phyloP scores from a whole-genome alignment of 352 stramenopile species.

The Globisporangium middletonii region DNA sequence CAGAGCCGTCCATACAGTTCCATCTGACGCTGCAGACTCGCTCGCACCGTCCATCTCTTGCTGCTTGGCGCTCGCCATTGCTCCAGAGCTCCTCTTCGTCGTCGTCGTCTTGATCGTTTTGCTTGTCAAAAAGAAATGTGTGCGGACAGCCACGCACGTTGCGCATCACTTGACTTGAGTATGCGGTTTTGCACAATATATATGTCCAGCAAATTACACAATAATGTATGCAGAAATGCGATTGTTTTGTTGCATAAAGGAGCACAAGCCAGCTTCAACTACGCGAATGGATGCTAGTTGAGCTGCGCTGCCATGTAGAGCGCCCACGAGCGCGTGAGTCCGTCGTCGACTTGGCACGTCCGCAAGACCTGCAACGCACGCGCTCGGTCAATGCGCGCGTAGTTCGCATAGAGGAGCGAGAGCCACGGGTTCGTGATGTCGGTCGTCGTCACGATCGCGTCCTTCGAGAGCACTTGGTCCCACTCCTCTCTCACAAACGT shows the following conservation, averaged over 20 bases:
- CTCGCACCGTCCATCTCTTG: slow-evolving; percentile 33
- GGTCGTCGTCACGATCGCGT: slow-evolving; percentile 33
- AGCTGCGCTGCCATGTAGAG: slow-evolving; percentile 49
- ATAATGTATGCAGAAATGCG: neutral
- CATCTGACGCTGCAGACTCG: no score
- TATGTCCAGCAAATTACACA: neutral
- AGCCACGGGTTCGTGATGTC: slow-evolving; percentile 60
- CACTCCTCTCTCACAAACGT: slow-evolving; percentile 61
- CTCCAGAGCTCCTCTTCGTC: neutral
- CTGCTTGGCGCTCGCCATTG: slow-evolving; percentile 24
- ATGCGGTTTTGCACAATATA: neutral
- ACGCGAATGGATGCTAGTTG: slow-evolving; percentile 2
- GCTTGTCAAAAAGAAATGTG: slow-evolving; percentile 1
- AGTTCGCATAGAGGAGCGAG: slow-evolving; percentile 70
- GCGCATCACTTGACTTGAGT: neutral
- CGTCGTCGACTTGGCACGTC: slow-evolving; percentile 53
- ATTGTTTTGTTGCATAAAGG: neutral
- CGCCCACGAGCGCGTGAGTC: slow-evolving; percentile 70
- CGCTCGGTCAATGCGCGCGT: slow-evolving; percentile 47
- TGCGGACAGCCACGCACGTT: neutral
- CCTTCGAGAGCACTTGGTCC: slow-evolving; percentile 39
- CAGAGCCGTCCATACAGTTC: no score
- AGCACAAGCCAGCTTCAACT: neutral
- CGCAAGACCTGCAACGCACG: slow-evolving; percentile 46
- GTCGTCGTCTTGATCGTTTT: slow-evolving; percentile 1